Evolutionary conservation across 306 rosid genomes (phyloP).

Genomic region (Lathyrus tuberosus): DNA sequence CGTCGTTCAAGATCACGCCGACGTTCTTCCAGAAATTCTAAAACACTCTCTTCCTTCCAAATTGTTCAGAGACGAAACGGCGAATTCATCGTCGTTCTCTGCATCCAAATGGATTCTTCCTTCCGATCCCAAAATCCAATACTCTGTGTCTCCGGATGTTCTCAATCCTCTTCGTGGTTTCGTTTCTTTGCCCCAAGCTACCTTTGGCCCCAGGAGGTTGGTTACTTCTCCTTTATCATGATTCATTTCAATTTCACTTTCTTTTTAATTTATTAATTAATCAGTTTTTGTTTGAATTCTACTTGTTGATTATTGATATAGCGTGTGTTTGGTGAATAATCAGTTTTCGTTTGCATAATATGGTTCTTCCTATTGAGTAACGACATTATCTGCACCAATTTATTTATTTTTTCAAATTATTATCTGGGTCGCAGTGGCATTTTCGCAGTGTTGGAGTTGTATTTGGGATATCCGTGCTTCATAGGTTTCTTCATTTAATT

Average conservation of each 20-base stretch:
- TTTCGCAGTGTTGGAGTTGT: too few species aligned
- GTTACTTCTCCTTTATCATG: not conserved
- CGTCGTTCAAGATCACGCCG: constrained; percentile 40
- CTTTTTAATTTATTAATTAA: not conserved
- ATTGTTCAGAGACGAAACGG: constrained; percentile 49
- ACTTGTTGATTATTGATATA: not conserved
- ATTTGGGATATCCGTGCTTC: too few species aligned
- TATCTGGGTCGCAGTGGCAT: too few species aligned
- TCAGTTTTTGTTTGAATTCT: not conserved
- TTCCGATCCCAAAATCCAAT: constrained; percentile 44
- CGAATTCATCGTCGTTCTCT: constrained; percentile 44
- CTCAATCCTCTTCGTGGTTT: constrained; percentile 79
- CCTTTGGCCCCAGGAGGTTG: constrained; percentile 91
- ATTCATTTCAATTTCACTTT: not conserved
- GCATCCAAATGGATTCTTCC: constrained; percentile 84
- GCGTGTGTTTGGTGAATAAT: too few species aligned
- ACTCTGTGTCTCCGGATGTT: constrained; percentile 53
- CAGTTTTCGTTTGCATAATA: too few species aligned
- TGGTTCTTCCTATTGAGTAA: too few species aligned
- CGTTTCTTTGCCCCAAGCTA: constrained; percentile 79
- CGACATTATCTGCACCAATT: too few species aligned
- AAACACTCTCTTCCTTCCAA: constrained; percentile 78
- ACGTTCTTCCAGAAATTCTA: constrained; percentile 83
- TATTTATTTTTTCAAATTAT: too few species aligned
- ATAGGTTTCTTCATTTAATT: too few species aligned